phyloP scores from a whole-genome alignment of 768 basidiomycete species.

The Calocera cornea region DNA sequence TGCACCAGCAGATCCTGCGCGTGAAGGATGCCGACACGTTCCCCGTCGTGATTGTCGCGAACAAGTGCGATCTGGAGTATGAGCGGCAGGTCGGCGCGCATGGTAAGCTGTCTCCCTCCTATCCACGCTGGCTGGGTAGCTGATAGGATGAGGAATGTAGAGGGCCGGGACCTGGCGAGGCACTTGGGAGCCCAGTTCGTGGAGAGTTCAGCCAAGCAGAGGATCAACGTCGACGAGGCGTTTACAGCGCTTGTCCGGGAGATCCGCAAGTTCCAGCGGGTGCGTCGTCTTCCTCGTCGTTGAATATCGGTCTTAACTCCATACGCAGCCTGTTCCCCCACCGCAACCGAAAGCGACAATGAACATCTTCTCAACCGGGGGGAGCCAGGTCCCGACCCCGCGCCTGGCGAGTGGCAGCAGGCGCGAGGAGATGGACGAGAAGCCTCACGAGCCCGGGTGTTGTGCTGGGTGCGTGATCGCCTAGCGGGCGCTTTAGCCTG shows the following conservation, averaged over 20 bases:
- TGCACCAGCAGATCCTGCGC: slow-evolving; percentile 32
- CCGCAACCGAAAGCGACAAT: background rate
- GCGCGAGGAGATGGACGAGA: slow-evolving; percentile 13
- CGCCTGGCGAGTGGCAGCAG: background rate
- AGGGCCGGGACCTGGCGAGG: slow-evolving; percentile 32
- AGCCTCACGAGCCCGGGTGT: slow-evolving; percentile 14
- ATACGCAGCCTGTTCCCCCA: background rate
- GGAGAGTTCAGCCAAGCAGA: slow-evolving; percentile 33
- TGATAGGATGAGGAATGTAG: slow-evolving; percentile 22
- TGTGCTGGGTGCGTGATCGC: slow-evolving; percentile 14
- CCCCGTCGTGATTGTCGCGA: slow-evolving; percentile 34
- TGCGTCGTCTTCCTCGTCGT: slow-evolving; percentile 14
- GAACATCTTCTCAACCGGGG: background rate
- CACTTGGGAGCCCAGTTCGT: slow-evolving; percentile 28
- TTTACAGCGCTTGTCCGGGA: slow-evolving; percentile 30
- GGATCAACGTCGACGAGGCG: slow-evolving; percentile 34
- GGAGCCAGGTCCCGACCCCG: background rate
- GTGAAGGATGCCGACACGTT: slow-evolving; percentile 33
- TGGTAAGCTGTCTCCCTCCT: slow-evolving; percentile 19
- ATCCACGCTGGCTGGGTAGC: background rate
- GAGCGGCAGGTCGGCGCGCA: slow-evolving; percentile 28
- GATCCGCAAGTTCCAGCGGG: slow-evolving; percentile 30
- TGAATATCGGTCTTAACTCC: background rate
- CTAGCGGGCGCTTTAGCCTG: background rate
- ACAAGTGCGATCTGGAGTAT: slow-evolving; percentile 31